These are phyloP conservation scores for Leucogyrophana mollusca DNA, from an alignment of 768 basidiomycete genomes.

Conservation along the genomic window DNA sequence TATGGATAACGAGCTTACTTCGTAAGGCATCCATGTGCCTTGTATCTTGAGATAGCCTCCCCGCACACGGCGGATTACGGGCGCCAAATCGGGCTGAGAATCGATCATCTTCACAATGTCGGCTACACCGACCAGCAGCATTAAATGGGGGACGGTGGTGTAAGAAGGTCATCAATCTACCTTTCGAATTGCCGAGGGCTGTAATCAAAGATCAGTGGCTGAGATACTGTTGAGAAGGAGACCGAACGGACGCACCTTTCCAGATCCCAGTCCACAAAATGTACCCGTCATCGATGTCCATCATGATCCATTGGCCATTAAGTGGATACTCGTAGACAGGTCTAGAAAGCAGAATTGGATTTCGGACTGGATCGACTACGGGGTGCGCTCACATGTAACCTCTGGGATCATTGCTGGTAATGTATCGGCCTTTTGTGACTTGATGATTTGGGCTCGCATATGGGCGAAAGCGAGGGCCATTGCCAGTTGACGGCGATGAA, in stretches of 20 bases:
- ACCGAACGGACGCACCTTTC: slow-evolving; percentile 60
- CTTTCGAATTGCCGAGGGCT: slow-evolving; percentile 91
- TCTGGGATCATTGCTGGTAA: slow-evolving; percentile 85
- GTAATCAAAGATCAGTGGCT: slow-evolving; percentile 9
- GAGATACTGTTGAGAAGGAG: slow-evolving; percentile 1
- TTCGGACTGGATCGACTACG: neutral
- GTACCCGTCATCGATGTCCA: slow-evolving; percentile 92
- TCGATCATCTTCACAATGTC: slow-evolving; percentile 94
- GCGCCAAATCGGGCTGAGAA: slow-evolving; percentile 83
- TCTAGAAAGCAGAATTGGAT: slow-evolving; percentile 29
- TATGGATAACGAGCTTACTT: slow-evolving; percentile 42
- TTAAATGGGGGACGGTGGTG: slow-evolving; percentile 11
- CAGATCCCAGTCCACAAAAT: slow-evolving; percentile 93
- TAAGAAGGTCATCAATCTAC: slow-evolving; percentile 34
- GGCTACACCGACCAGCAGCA: slow-evolving; percentile 43
- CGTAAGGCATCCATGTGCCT: slow-evolving; percentile 93
- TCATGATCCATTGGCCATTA: slow-evolving; percentile 93
- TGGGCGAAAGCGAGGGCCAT: slow-evolving; percentile 52
- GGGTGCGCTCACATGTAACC: slow-evolving; percentile 73
- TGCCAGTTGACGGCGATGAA: slow-evolving; percentile 22
- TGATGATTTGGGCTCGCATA: slow-evolving; percentile 76
- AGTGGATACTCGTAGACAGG: slow-evolving; percentile 90
- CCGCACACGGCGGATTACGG: slow-evolving; percentile 78
- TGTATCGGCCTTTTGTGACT: slow-evolving; percentile 84
- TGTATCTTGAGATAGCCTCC: slow-evolving; percentile 91